A percentile compares a stretch with the other conserved stretches of the same genome.
Evolutionary conservation across 805 yeast genomes (phyloP).

Genomic region (Lachancea sp.): DNA sequence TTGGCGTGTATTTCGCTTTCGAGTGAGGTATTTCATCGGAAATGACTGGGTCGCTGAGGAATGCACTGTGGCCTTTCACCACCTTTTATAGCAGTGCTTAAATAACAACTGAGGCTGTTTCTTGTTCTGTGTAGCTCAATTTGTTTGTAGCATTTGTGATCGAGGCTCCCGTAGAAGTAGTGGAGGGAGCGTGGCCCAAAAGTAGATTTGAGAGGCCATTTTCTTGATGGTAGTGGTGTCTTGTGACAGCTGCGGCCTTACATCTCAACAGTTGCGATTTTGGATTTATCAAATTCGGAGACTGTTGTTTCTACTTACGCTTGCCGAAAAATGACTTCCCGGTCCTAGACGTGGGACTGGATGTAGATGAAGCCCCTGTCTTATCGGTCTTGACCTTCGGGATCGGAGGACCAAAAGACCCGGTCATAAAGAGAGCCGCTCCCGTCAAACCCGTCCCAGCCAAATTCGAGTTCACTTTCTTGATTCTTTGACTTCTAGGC

Average conservation of each 20-base stretch:
- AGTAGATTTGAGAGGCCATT: too few relatives aligned
- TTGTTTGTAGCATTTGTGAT: too few relatives aligned
- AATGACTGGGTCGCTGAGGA: slow-evolving; percentile 44
- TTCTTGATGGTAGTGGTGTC: too few relatives aligned
- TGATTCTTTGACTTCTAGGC: background rate
- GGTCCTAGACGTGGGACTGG: background rate
- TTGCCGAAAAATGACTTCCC: slow-evolving; percentile 9
- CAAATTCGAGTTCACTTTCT: slow-evolving; percentile 5
- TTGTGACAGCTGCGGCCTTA: too few relatives aligned
- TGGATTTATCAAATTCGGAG: too few relatives aligned
- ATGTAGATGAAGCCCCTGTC: background rate
- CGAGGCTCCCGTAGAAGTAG: too few relatives aligned
- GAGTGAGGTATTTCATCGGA: too few relatives aligned
- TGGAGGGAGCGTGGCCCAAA: too few relatives aligned
- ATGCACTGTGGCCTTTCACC: slow-evolving; percentile 45
- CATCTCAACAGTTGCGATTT: too few relatives aligned
- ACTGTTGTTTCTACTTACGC: slow-evolving; percentile 3
- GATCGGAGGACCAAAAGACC: slow-evolving; percentile 3
- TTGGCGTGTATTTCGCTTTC: too few relatives aligned
- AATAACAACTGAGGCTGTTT: slow-evolving; percentile 32
- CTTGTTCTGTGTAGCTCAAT: too few relatives aligned
- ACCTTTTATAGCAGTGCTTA: slow-evolving; percentile 42
- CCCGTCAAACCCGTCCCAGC: slow-evolving; percentile 7
- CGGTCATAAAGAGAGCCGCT: slow-evolving; percentile 7
- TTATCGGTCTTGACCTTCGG: slow-evolving; percentile 1